Base-by-base conservation (phyloP, 441 rosid species). In the Bocquillonia castaneifolia region DNA sequence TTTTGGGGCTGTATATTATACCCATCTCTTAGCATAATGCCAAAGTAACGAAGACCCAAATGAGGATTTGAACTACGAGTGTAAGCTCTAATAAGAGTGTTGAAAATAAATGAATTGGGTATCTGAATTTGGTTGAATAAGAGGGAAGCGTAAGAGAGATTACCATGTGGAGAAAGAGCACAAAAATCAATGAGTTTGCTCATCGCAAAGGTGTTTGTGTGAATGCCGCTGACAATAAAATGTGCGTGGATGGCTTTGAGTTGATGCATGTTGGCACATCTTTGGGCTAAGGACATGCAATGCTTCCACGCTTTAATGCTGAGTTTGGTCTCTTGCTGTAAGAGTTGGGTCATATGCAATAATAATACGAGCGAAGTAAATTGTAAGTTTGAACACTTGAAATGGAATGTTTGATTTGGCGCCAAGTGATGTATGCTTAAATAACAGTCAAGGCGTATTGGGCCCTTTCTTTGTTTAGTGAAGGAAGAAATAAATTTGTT, bases 31-130 rank as follows among this genome's bases (percentile, higher is more conserved):
- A 78, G n/a, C 86, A 85, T 79, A 37, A 71, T 67, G 52, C 55
- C 54, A 67, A 87, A 83, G 63, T 80, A 83, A 12, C 63, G 78
- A 13, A 85, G 61, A 55, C 80, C 79, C 51, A 78, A 64, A 31
- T 75, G 80, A 61, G 89, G 82, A 0, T 25, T 59, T 15, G 78
- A 75, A 40, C 75, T 82, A 1, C 82, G 69, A 0, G 85, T 79
- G 72, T 78, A 83, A 0, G 83, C 80, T 79, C 85, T 68, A 20
- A 87, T 85, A 63, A 87, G 77, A 32, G 85, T 75, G 44, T 83
- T 83, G 36, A 75, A 85, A 56, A 83, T 77, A 51, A 77, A 81
- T 0, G 73, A 57, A 22, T 80, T 84, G 3, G 76, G 79, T 1
- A 31, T 32, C 5, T 78, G 64, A 12, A 79, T 69, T 8, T 80